Base-by-base conservation (phyloP, 176 grass and related monocot species). In the Saccharum officinarum region DNA sequence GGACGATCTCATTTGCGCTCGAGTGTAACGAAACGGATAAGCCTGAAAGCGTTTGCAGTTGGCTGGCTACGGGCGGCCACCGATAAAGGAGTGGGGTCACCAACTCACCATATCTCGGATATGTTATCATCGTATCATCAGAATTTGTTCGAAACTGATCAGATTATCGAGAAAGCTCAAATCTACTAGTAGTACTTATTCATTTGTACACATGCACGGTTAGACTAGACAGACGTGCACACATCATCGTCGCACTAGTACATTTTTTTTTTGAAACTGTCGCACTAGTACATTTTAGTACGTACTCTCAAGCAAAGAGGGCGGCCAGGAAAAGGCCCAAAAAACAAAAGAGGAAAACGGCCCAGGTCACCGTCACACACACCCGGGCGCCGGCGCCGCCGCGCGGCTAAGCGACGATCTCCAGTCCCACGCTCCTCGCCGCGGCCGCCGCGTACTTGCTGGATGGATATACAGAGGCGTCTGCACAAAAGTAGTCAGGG, bases 161-260 rank as follows among this genome's bases (percentile, higher is more conserved):
- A 31, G 47, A 55, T 31, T 15, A 39, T 2, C 23, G 2, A 10
- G 8, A 13, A 57, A 81, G 31, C 44, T 67, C 28, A 38, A 40
- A 57, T 3, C 20, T 10, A 81, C 10, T n/a, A 52, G 6, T 44
- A 50, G 0, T 46, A 45, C 40, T 63, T 73, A 45, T 84, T 76
- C 30, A 39, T 61, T 70, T 87, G 63, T 77, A 77, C 64, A 87
- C 64, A 87, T 22, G 63, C 47, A n/a, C 38, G 25, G 89, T 80
- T 42, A 52, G 68, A 61, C 1, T 25, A 61, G 25, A 9, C 3
- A 10, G 30, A 5, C 0, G 22, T 17, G 68, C 11, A 54, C 0
- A 82, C 22, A 38, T 5, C 45, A 45, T 7, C 15, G 25, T 82
- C 79, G 72, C 83, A 75, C 45, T 23, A n/a, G n/a, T n/a, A n/a